These are phyloP conservation scores for Toxoplasma gondii DNA, from an alignment of 169 alveolate species.

Conservation along the genomic window DNA sequence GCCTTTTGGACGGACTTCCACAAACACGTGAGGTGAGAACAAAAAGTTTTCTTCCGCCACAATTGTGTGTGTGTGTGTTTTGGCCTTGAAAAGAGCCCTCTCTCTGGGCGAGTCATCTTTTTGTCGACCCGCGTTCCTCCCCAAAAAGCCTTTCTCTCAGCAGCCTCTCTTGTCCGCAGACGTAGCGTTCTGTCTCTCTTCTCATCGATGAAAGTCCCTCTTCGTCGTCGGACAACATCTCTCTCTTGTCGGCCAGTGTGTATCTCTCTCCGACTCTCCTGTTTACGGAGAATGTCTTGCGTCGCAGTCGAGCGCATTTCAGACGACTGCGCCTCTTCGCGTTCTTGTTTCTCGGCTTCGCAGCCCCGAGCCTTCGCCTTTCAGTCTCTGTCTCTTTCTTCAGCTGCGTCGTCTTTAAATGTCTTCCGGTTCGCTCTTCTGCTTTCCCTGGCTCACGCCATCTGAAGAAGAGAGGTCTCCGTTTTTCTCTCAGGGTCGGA, in stretches of 20 bases:
- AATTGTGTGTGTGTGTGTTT: neutral
- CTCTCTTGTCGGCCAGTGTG: too few species aligned
- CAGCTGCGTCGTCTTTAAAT: neutral
- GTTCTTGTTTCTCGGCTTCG: neutral
- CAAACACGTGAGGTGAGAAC: neutral
- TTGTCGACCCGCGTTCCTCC: too few species aligned
- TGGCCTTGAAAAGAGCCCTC: neutral
- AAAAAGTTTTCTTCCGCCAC: neutral
- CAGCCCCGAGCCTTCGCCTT: neutral
- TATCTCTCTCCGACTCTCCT: too few species aligned
- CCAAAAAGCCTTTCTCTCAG: too few species aligned
- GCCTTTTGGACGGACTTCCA: slow-evolving; percentile 11
- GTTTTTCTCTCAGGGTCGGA: neutral
- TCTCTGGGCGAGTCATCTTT: neutral
- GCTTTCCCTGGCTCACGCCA: neutral
- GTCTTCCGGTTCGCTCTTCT: neutral
- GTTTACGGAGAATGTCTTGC: too few species aligned
- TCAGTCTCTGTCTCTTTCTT: neutral
- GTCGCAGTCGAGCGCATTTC: too few species aligned
- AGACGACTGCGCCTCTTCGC: neutral
- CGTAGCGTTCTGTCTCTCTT: too few species aligned
- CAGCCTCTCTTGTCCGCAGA: too few species aligned
- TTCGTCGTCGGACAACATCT: too few species aligned
- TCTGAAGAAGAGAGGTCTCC: too few species aligned
- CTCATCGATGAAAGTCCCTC: too few species aligned